Percentiles rank a stretch among this genome's conserved stretches.
Evolutionary conservation across 2,329 filamentous ascomycete species (phyloP).

Genomic region (Trichoderma citrinoviride): DNA sequence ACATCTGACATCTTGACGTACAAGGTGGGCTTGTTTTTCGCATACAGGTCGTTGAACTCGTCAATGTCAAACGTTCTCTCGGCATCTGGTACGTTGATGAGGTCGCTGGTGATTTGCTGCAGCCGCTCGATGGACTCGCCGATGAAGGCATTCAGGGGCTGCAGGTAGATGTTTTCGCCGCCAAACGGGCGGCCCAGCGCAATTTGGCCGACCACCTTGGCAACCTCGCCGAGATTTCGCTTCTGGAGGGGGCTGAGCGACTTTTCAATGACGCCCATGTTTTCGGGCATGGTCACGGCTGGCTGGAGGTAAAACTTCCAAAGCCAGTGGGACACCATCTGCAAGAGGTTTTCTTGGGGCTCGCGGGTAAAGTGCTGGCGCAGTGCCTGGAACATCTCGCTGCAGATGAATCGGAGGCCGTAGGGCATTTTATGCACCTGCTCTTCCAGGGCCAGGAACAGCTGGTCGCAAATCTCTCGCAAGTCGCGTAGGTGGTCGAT

Average conservation of each 20-base stretch:
- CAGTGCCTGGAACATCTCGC: slow-evolving; percentile 80
- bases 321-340: slow-evolving; percentile 84
- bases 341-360: slow-evolving; percentile 71
- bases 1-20: slow-evolving; percentile 99
- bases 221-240: slow-evolving; percentile 84
- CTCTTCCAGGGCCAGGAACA: slow-evolving; percentile 79
- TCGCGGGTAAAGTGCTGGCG: slow-evolving; percentile 77
- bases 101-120: slow-evolving; percentile 67
- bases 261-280: slow-evolving; percentile 88
- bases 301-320: slow-evolving; percentile 95
- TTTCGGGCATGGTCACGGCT: slow-evolving; percentile 83
- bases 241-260: slow-evolving; percentile 88
- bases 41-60: slow-evolving; percentile 96
- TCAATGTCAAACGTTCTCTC: slow-evolving; percentile 97
- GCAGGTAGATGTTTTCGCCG: slow-evolving; percentile 90
- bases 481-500: slow-evolving; percentile 93
- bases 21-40: slow-evolving; percentile 93
- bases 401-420: slow-evolving; percentile 81
- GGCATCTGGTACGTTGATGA: slow-evolving; percentile 81
- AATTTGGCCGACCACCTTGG: slow-evolving; percentile 87
- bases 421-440: slow-evolving; percentile 86
- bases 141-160: slow-evolving; percentile 90
- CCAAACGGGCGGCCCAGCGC: slow-evolving; percentile 87
- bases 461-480: slow-evolving; percentile 89
- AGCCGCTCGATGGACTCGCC: slow-evolving; percentile 80